These are phyloP conservation scores for Herpotrichia juniperi DNA, from an alignment of 2,329 filamentous ascomycete genomes.

Conservation along the genomic window DNA sequence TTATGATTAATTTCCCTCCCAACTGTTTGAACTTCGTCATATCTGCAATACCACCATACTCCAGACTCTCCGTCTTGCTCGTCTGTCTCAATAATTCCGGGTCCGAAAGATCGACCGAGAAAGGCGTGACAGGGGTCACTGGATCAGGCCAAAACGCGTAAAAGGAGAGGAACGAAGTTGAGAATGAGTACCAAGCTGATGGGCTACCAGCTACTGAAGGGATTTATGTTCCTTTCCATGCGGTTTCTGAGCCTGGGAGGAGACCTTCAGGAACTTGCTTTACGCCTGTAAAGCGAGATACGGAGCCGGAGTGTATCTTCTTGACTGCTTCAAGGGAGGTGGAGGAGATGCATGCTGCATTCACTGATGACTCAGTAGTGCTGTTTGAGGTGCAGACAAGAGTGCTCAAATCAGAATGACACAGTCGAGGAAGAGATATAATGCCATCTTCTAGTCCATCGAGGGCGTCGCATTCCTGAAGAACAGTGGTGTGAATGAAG, in stretches of 20 bases:
- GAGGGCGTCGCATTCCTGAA: conserved; percentile 15
- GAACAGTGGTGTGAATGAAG: background rate
- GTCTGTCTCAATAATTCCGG: background rate
- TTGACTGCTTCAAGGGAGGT: background rate
- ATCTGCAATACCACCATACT: background rate
- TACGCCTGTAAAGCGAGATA: background rate
- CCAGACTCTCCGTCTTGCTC: conserved; percentile 1
- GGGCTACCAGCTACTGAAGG: background rate
- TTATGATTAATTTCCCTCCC: background rate
- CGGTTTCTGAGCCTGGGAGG: background rate
- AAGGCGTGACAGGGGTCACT: background rate
- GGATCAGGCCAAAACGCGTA: background rate
- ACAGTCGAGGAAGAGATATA: conserved; percentile 10
- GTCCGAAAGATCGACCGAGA: background rate
- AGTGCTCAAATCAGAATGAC: conserved; percentile 1
- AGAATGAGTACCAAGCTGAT: background rate
- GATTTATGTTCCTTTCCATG: background rate
- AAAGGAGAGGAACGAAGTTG: background rate
- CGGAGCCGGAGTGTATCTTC: background rate
- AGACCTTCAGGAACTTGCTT: background rate
- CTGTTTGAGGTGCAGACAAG: background rate
- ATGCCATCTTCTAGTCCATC: conserved; percentile 11
- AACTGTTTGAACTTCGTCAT: background rate
- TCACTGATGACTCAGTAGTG: background rate
- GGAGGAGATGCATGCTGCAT: background rate